Percentiles rank a stretch among this genome's conserved stretches.
Evolutionary conservation across 2,329 filamentous ascomycete genomes (phyloP).

Genomic region (Aspergillus ochraceus): DNA sequence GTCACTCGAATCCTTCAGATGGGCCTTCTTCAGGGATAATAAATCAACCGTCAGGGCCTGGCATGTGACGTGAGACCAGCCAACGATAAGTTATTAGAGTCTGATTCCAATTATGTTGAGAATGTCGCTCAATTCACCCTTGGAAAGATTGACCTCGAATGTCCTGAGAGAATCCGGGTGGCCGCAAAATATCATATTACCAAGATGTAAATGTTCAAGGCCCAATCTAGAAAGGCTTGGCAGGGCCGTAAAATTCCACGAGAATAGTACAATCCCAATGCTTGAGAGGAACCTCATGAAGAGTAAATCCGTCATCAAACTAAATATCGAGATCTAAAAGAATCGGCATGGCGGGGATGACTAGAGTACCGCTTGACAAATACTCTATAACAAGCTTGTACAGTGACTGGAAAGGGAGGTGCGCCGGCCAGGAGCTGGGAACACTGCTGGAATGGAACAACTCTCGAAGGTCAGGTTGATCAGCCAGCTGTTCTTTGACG

Average conservation of each 20-base stretch:
- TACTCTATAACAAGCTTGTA: background rate
- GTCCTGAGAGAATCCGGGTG: background rate
- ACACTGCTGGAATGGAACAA: background rate
- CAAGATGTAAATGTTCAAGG: background rate
- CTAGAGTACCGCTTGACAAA: background rate
- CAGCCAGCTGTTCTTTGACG: background rate
- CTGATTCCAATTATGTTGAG: background rate
- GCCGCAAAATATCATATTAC: conserved; percentile 1
- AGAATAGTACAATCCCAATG: conserved; percentile 4
- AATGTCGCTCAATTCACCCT: conserved; percentile 1
- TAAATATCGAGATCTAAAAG: background rate
- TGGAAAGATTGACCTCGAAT: background rate
- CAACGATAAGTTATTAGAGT: background rate
- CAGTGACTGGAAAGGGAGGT: background rate
- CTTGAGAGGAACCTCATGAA: background rate
- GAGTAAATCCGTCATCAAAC: background rate
- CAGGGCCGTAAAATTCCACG: background rate
- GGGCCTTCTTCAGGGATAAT: conserved; percentile 2
- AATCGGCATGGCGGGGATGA: conserved; percentile 1
- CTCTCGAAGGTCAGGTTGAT: background rate
- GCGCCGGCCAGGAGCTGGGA: background rate
- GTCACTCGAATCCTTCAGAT: conserved; percentile 1
- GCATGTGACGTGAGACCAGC: background rate
- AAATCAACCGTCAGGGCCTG: background rate
- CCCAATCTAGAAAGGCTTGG: conserved; percentile 1